Evolutionary conservation across 768 basidiomycete genomes (phyloP).

Genomic region (Lepiota brunneoincarnata): DNA sequence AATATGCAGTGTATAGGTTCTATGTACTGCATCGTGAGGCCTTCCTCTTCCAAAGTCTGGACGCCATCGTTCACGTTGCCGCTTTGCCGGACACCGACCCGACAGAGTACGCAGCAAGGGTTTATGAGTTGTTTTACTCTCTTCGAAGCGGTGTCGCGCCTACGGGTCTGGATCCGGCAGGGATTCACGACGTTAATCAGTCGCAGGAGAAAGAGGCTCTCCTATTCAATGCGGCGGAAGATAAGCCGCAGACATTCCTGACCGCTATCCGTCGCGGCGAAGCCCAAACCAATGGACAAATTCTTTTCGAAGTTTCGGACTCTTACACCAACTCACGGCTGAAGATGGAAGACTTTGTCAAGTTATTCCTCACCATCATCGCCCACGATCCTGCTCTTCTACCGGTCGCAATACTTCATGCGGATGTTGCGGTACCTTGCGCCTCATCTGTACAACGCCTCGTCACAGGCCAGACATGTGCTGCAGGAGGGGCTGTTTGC

Average conservation of each 20-base stretch:
- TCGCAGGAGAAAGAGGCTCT: slow-evolving; percentile 69
- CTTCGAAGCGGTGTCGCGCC: slow-evolving; percentile 42
- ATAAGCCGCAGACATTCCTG: slow-evolving; percentile 69
- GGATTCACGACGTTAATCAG: slow-evolving; percentile 63
- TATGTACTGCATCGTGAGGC: slow-evolving; percentile 70
- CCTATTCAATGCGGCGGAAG: slow-evolving; percentile 66
- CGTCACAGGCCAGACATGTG: slow-evolving; percentile 48
- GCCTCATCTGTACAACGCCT: slow-evolving; percentile 56
- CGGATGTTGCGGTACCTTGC: slow-evolving; percentile 54
- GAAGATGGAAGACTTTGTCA: slow-evolving; percentile 61
- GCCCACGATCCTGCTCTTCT: slow-evolving; percentile 67
- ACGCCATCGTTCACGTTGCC: slow-evolving; percentile 54
- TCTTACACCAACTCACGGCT: slow-evolving; percentile 59
- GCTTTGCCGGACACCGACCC: slow-evolving; percentile 46
- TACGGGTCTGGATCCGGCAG: slow-evolving; percentile 54
- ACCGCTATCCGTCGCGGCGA: slow-evolving; percentile 46
- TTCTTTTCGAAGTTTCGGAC: slow-evolving; percentile 49
- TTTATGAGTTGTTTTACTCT: slow-evolving; percentile 59
- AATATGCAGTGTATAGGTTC: slow-evolving; percentile 71
- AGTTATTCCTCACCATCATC: slow-evolving; percentile 75
- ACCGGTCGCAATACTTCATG: slow-evolving; percentile 70
- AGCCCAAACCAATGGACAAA: slow-evolving; percentile 36
- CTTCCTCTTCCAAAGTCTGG: slow-evolving; percentile 73
- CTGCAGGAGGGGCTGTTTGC: slow-evolving; percentile 71
- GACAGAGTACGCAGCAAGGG: slow-evolving; percentile 50